Percentiles rank a stretch among this genome's conserved stretches.
These are phyloP conservation scores for Solanum virginianum DNA, from an alignment of 257 asterid genomes.

Conservation along the genomic window DNA sequence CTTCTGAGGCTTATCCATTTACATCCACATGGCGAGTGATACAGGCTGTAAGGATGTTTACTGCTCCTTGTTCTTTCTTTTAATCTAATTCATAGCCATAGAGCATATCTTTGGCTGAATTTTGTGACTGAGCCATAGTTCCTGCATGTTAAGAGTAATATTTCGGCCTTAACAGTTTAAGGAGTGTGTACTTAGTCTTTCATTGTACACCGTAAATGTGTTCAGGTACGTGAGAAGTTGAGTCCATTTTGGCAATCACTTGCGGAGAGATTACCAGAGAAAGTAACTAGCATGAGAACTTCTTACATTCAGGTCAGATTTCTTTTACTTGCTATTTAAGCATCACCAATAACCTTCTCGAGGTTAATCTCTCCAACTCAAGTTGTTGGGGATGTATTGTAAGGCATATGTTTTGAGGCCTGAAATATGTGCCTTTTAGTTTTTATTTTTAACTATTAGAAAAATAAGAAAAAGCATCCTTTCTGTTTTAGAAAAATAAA, in stretches of 20 bases:
- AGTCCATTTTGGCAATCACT: constrained; percentile 68
- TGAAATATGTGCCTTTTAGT: neutral
- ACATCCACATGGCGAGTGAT: constrained; percentile 87
- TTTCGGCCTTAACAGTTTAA: neutral
- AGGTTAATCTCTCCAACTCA: neutral
- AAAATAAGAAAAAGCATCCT: neutral
- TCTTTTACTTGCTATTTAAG: neutral
- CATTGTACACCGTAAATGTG: neutral
- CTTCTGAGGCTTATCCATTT: constrained; percentile 56
- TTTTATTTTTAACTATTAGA: neutral
- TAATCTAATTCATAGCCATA: neutral
- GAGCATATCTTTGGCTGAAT: neutral
- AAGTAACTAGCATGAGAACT: constrained; percentile 22
- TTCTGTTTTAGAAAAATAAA: neutral
- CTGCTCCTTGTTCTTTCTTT: neutral
- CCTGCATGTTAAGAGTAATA: neutral
- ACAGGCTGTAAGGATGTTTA: constrained; percentile 32
- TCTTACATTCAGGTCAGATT: constrained; percentile 29
- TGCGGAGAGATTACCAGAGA: constrained; percentile 34
- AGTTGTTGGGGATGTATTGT: neutral
- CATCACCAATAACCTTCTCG: neutral
- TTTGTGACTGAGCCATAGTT: neutral
- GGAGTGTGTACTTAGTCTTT: neutral
- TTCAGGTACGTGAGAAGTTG: constrained; percentile 53
- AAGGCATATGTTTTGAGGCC: neutral